Percentiles rank a stretch among this genome's conserved stretches.
Conservation (phyloP, 78 protist species). For the Isochrysis galbana region DNA sequence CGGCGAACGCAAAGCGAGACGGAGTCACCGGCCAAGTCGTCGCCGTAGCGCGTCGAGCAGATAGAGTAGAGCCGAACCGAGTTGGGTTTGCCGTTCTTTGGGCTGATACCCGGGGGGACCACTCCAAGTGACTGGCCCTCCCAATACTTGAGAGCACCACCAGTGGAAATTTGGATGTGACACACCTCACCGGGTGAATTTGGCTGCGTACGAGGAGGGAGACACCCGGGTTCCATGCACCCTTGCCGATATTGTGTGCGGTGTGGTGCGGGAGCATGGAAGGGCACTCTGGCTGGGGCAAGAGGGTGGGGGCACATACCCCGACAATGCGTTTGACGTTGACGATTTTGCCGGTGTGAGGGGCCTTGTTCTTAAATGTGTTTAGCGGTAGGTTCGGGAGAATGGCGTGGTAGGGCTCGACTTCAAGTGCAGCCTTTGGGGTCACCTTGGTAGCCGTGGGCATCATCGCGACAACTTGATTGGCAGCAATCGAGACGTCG, state of each 20-base stretch:
- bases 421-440: neutral
- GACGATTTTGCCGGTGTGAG: neutral
- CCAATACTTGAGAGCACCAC: slow-evolving; percentile 9
- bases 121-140: slow-evolving; percentile 47
- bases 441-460: neutral
- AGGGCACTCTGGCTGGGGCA: no score
- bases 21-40: slow-evolving; percentile 26
- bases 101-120: slow-evolving; percentile 35
- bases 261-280: neutral
- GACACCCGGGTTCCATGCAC: neutral
- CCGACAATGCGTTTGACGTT: slow-evolving; percentile 44
- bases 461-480: neutral
- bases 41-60: slow-evolving; percentile 50
- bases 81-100: slow-evolving; percentile 35
- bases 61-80: slow-evolving; percentile 55
- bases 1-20: slow-evolving; percentile 53
- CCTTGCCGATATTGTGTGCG: neutral
- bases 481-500: neutral
- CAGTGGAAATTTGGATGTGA: neutral
- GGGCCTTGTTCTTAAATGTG: slow-evolving; percentile 23
- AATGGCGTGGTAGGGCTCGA: neutral
- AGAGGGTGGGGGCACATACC: no score
- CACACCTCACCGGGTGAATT: slow-evolving; percentile 39
- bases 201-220: neutral
- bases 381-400: neutral